These are phyloP conservation scores for Tuber indicum DNA, from an alignment of 495 filamentous ascomycete species.

Conservation along the genomic window DNA sequence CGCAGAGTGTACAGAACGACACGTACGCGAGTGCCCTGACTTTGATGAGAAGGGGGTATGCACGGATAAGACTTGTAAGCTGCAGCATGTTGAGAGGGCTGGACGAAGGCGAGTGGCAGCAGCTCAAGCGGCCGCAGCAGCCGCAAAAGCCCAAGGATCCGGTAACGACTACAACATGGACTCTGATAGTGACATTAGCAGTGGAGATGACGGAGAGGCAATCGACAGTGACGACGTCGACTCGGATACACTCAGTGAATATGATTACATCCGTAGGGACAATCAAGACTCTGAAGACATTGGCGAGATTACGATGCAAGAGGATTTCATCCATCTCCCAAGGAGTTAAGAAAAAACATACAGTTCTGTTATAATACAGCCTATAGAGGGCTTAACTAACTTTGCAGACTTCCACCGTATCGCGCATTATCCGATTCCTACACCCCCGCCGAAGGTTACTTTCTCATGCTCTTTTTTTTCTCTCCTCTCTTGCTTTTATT, in stretches of 20 bases:
- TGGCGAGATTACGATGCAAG: constrained; percentile 56
- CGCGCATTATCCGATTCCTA: neutral
- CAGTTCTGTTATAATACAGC: neutral
- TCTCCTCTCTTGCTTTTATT: neutral
- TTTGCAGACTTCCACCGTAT: neutral
- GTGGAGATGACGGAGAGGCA: constrained; percentile 73
- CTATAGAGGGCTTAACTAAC: neutral
- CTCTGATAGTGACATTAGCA: constrained; percentile 69
- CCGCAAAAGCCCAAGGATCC: constrained; percentile 26
- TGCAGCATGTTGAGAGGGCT: constrained; percentile 84
- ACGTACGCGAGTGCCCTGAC: constrained; percentile 86
- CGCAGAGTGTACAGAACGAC: constrained; percentile 67
- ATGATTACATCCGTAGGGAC: constrained; percentile 49
- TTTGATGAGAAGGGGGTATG: constrained; percentile 86
- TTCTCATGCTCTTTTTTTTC: neutral
- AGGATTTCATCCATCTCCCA: constrained; percentile 59
- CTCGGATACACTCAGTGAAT: constrained; percentile 77
- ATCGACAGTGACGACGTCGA: constrained; percentile 82
- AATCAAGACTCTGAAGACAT: constrained; percentile 39
- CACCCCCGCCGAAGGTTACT: neutral
- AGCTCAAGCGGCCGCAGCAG: constrained; percentile 41
- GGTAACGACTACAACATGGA: constrained; percentile 38
- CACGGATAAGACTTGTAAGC: constrained; percentile 71
- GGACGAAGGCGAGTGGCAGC: constrained; percentile 59
- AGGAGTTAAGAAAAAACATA: constrained; percentile 35